These are phyloP conservation scores for Penicillium paradoxum DNA, from an alignment of 495 filamentous ascomycete species.

Conservation along the genomic window DNA sequence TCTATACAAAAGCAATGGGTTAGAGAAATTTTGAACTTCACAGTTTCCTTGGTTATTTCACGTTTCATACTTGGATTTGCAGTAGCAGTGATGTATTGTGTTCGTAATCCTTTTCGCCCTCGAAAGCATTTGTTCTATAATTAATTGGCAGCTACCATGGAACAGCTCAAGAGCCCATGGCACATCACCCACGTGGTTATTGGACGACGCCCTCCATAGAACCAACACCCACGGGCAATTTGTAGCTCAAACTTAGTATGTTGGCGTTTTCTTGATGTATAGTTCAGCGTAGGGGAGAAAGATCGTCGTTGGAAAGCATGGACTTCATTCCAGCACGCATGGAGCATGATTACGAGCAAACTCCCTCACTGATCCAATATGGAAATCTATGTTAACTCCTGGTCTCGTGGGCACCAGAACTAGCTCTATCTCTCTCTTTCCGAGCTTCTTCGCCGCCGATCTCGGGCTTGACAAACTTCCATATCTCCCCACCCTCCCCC, in stretches of 20 bases:
- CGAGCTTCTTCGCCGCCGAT: background rate
- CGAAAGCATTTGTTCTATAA: background rate
- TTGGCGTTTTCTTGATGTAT: background rate
- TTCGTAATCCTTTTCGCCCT: background rate
- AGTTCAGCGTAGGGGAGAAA: background rate
- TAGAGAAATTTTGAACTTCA: conserved; percentile 18
- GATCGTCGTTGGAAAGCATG: background rate
- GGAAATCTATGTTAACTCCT: background rate
- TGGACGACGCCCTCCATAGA: background rate
- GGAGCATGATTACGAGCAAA: background rate
- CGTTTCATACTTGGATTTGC: background rate
- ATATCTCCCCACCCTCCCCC: background rate
- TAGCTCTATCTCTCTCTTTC: background rate
- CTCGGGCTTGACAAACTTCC: background rate
- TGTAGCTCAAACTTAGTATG: background rate
- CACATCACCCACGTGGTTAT: background rate
- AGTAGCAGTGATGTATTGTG: background rate
- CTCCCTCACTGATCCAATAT: no score
- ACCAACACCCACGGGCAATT: background rate
- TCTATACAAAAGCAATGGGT: conserved; percentile 36
- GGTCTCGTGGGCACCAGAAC: no score
- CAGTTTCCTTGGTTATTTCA: conserved; percentile 6
- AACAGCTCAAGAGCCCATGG: no score
- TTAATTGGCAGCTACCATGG: conserved; percentile 4
- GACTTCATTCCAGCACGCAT: background rate